A percentile compares a stretch with the other conserved stretches of the same genome.
phyloP scores from a whole-genome alignment of 805 yeast genomes.

The Kuraishia hungarica region DNA sequence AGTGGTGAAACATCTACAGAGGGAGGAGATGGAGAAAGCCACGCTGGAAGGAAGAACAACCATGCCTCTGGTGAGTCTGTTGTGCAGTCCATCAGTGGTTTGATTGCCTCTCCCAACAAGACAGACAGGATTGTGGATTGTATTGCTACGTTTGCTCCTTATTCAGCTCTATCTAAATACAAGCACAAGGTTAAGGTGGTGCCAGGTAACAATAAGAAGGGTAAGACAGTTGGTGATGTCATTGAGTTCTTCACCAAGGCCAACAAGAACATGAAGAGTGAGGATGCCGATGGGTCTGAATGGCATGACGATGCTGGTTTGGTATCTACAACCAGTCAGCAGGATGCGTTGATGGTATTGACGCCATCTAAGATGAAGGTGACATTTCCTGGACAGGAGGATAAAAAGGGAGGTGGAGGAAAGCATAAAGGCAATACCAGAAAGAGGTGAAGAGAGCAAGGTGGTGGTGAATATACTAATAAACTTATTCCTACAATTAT shows the following conservation, averaged over 20 bases:
- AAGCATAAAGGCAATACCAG: constrained; percentile 17
- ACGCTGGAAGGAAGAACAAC: neutral
- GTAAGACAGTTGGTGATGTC: constrained; percentile 72
- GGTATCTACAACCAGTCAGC: constrained; percentile 47
- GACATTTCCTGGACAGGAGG: constrained; percentile 41
- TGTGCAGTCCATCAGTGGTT: constrained; percentile 7
- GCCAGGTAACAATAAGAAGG: constrained; percentile 77
- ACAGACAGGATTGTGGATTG: constrained; percentile 52
- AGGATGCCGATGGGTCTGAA: constrained; percentile 26
- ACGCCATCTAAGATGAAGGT: constrained; percentile 69
- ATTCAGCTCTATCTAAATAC: constrained; percentile 67
- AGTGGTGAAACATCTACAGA: constrained; percentile 4
- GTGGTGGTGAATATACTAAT: too few species aligned
- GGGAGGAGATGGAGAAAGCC: neutral
- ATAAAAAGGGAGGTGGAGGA: constrained; percentile 7
- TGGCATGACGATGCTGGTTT: constrained; percentile 66
- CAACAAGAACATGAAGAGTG: constrained; percentile 12
- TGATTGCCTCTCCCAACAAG: constrained; percentile 34
- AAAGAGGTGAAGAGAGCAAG: constrained; percentile 11
- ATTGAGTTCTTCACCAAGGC: constrained; percentile 44
- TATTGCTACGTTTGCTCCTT: constrained; percentile 89
- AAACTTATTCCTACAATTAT: neutral
- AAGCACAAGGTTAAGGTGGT: constrained; percentile 79
- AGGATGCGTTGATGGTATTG: constrained; percentile 57
- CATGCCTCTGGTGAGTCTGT: neutral